Evolutionary conservation across 1,139 yeast genomes (phyloP), one percentile per base, ranked within the genome.

Genomic region (Pichia sp.): DNA sequence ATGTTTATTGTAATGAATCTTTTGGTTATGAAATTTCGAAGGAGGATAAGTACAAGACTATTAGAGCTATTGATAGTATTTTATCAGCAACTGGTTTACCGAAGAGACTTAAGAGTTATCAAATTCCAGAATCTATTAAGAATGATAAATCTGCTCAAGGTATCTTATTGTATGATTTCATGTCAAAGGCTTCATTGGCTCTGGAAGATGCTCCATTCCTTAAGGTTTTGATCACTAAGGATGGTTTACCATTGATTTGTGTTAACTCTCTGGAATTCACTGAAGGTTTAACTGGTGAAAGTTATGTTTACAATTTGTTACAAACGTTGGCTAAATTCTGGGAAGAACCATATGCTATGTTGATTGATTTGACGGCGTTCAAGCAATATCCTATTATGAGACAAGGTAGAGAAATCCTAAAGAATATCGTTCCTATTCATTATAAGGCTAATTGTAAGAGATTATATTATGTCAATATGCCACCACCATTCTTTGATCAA

Each of bases 291-390:
- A 87, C 84, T 50, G 66, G 77, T 1, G 84, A 84, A 41, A 67
- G 77, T 10, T 67, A 84, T 38, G 69, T 81, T 11, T 88, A 78
- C 63, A 75, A 84, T 54, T 61, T 83, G 20, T 75, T 86, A 53
- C 93, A 86, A 57, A 75, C 82, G 11, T 78, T 85, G 17, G 76
- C 84, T 48, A 86, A 84, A 59, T 75, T 86, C 43, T 87, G 95
- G 95, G 81, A 82, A 20, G 75, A 79, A 40, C 79, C 79, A 52
- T 88, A 76, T 60, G 77, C 79, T 52, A 52, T 83, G 50, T 76
- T 88, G 7, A 62, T 81, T 53, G 96, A 89, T 63, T 80, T 86
- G 53, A 85, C 96, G 0, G 84, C 83, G 19, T 81, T 74, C 58
- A 66, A 70, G 15, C 63, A 66, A 3, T 61, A 66, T 19, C 63